Evolutionary conservation across 495 filamentous ascomycete genomes (phyloP).

Genomic region (Penicillium fimorum): DNA sequence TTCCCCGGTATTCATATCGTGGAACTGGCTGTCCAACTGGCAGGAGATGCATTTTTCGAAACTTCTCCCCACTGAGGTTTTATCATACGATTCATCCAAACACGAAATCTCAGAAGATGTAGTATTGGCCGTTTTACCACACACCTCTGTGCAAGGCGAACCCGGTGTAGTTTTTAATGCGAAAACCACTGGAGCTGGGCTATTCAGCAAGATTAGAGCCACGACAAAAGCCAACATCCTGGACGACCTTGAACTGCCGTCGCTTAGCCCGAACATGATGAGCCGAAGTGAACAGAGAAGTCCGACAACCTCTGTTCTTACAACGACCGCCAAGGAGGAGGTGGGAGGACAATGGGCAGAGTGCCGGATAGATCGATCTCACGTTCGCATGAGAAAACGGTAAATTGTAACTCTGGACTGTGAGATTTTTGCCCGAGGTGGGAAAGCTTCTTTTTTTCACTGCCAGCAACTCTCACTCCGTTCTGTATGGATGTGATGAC

Average conservation of each 20-base stretch:
- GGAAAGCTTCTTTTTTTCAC: conserved; percentile 34
- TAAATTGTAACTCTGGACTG: conserved; percentile 2
- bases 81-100: conserved; percentile 48
- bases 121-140: conserved; percentile 47
- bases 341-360: conserved; percentile 9
- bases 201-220: conserved; percentile 21
- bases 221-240: conserved; percentile 13
- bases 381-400: conserved; percentile 24
- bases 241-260: neutral
- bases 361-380: conserved; percentile 16
- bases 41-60: conserved; percentile 62
- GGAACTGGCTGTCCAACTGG: conserved; percentile 53
- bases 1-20: conserved; percentile 45
- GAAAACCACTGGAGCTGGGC: conserved; percentile 20
- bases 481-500: conserved; percentile 18
- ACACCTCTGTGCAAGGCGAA: conserved; percentile 53
- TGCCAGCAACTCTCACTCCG: conserved; percentile 11
- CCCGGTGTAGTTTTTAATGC: conserved; percentile 42
- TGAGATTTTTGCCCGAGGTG: conserved; percentile 6
- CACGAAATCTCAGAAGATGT: conserved; percentile 54
- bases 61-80: conserved; percentile 40
- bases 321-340: conserved; percentile 8
- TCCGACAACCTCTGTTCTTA: conserved; percentile 10
- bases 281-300: conserved; percentile 8
- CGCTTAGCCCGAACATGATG: conserved; percentile 20